Evolutionary conservation across 768 basidiomycete genomes (phyloP), one percentile per base, ranked within the genome.

Genomic region (Tephrocybe sp.): DNA sequence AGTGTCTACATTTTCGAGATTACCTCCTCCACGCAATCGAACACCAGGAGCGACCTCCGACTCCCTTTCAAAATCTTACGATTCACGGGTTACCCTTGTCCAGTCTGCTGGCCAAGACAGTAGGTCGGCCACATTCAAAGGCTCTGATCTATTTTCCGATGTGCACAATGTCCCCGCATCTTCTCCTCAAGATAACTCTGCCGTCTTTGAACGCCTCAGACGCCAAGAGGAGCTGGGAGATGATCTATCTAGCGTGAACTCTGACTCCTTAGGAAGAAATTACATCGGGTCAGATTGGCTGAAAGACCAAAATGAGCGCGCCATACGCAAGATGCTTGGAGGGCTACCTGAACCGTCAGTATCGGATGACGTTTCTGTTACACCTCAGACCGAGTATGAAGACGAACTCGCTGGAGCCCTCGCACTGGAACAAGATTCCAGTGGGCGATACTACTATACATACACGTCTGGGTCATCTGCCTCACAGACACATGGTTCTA

Each of bases 251-350:
- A 72, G 72, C 38, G 61, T 75, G 4, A 68, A 79, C 18, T 68
- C 73, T 50, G 74, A 76, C 3, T 66, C 74, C 21, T 65, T 79
- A 20, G 71, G 75, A n/a, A 76, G 77, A 5, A 77, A 76, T 48
- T 84, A 87, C 62, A 80, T 89, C 8, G 88, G 90, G 0, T 82
- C 81, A 6, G 81, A 86, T 23, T 95, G 93, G 93, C 66, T 96
- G 38, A 78, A 80, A 30, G 91, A 94, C 59, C 93, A 96, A 66
- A 88, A 83, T 44, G 77, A 81, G 26, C 79, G 89, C 11, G 75
- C 79, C 0, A 76, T 85, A 44, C 78, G 80, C 39, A 77, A 78
- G 17, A 81, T 81, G 72, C 69, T 87, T 6, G 86, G 86, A 15
- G 73, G 65, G 2, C 53, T 77, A 17, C 82, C 84, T 3, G 82